Base-by-base conservation (phyloP, 2,329 filamentous ascomycete genomes). In the Epicoccum sorghinum region DNA sequence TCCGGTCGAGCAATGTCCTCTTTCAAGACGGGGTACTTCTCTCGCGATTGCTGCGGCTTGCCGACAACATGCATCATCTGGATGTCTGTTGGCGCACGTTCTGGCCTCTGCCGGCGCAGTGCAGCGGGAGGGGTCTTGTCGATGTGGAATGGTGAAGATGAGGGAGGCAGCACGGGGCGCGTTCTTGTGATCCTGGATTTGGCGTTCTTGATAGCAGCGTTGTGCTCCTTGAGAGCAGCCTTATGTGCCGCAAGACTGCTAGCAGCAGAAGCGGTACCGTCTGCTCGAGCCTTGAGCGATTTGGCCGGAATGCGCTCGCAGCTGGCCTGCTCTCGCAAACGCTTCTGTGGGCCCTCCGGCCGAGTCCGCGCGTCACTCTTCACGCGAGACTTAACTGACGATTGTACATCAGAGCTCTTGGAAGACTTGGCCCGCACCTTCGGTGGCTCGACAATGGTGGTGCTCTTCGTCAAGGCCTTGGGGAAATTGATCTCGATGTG, bases 1-100 rank as follows among this genome's bases (percentile, higher is more conserved):
- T 81, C 78, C n/a, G 84, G 78, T 42, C 81, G 80, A 2, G 75
- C 72, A 24, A 87, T 75, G 59, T 85, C 78, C 55, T 86, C 83
- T 0, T 70, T 62, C 4, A 87, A 71, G 4, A 85, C 69, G 2
- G 83, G 81, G 63, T 84, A 86, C 43, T 77, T 73, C 8, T 73
- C 71, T 22, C 61, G 64, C 13, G 62, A 52, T 10, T 50, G 49
- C 41, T 62, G 60, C 23, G 65, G 65, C 50, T 69, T 64, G 22
- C 74, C 67, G 10, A 71, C 60, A 10, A 73, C 61, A 9, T 71
- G 68, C 23, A 74, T 66, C 48, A 71, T 60, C 14, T 67, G 71
- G 30, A 73, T 64, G 41, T 69, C 75, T 4, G 70, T 62, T 4
- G 64, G 58, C 25, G 64, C 55, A 27, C 57, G 66, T 58, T 67